A percentile compares a stretch with the other conserved stretches of the same genome.
phyloP scores from a whole-genome alignment of 2,329 filamentous ascomycete species.

The Calonectria fujianensis region DNA sequence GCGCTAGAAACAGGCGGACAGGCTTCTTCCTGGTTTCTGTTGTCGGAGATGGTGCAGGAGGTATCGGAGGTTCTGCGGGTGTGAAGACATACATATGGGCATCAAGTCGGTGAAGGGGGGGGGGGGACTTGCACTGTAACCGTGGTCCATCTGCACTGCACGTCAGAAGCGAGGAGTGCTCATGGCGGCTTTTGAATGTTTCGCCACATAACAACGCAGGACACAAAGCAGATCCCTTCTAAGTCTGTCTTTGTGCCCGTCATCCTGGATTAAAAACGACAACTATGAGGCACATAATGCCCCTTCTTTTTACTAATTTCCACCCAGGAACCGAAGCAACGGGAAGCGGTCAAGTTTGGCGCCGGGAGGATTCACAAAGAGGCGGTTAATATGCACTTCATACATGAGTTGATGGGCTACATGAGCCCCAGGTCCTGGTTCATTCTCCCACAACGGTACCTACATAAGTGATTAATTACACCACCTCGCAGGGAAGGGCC shows the following conservation, averaged over 20 bases:
- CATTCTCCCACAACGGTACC: slow-evolving; percentile 32
- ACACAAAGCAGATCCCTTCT: slow-evolving; percentile 29
- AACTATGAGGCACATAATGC: slow-evolving; percentile 36
- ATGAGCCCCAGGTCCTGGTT: slow-evolving; percentile 40
- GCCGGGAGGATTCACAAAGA: slow-evolving; percentile 18
- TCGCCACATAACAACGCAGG: slow-evolving; percentile 21
- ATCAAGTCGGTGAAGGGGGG: slow-evolving; percentile 38
- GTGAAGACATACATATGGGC: slow-evolving; percentile 24
- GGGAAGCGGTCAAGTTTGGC: slow-evolving; percentile 31
- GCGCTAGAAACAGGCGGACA: slow-evolving; percentile 7
- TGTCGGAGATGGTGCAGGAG: slow-evolving; percentile 11
- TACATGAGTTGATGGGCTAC: slow-evolving; percentile 23
- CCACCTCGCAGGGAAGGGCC: slow-evolving; percentile 29
- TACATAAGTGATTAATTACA: slow-evolving; percentile 36
- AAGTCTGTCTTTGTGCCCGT: slow-evolving; percentile 4
- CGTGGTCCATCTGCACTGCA: slow-evolving; percentile 30
- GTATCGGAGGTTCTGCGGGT: slow-evolving; percentile 17
- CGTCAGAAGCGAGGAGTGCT: slow-evolving; percentile 34
- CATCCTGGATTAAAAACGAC: slow-evolving; percentile 12
- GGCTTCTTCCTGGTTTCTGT: slow-evolving; percentile 8
- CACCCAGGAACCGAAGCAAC: slow-evolving; percentile 31
- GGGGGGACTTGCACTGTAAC: neutral
- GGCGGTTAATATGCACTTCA: slow-evolving; percentile 30
- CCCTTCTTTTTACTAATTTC: slow-evolving; percentile 25
- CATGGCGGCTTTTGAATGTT: slow-evolving; percentile 6